Conservation (phyloP, 352 stramenopile genomes). For the Phytophthora lateralis region DNA sequence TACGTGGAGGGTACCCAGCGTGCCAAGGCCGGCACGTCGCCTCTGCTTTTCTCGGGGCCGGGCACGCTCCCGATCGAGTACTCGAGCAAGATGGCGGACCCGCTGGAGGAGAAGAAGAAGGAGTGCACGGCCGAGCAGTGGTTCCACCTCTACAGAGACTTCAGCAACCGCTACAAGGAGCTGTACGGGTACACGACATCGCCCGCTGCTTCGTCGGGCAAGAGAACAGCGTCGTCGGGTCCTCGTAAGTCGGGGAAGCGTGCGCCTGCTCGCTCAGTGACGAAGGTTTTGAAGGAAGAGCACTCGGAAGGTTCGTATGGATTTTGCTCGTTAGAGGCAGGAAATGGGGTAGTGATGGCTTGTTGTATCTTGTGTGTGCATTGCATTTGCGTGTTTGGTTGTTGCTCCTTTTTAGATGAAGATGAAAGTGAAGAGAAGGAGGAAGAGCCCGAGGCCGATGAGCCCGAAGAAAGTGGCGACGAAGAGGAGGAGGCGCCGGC, state of each 20-base stretch:
- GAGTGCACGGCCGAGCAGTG: slow-evolving; percentile 57
- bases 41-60: slow-evolving; percentile 64
- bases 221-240: slow-evolving; percentile 14
- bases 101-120: slow-evolving; percentile 51
- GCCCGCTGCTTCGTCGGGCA: slow-evolving; percentile 19
- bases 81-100: slow-evolving; percentile 69
- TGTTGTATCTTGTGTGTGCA: background rate
- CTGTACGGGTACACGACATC: slow-evolving; percentile 51
- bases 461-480: slow-evolving; percentile 30
- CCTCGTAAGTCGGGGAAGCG: slow-evolving; percentile 23
- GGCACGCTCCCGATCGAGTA: slow-evolving; percentile 82
- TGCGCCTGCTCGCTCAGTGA: slow-evolving; percentile 20
- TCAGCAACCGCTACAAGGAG: slow-evolving; percentile 62
- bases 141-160: slow-evolving; percentile 71
- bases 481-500: slow-evolving; percentile 26
- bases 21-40: slow-evolving; percentile 66
- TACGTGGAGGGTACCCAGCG: slow-evolving; percentile 77
- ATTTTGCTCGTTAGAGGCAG: slow-evolving; percentile 1
- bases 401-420: slow-evolving; percentile 15
- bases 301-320: slow-evolving; percentile 30
- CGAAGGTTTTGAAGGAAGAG: slow-evolving; percentile 24
- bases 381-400: background rate
- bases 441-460: slow-evolving; percentile 35
- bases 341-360: slow-evolving; percentile 8
- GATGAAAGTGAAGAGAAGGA: slow-evolving; percentile 51